Conservation (phyloP, 352 stramenopile species). For the Phytopythium aichiense region DNA sequence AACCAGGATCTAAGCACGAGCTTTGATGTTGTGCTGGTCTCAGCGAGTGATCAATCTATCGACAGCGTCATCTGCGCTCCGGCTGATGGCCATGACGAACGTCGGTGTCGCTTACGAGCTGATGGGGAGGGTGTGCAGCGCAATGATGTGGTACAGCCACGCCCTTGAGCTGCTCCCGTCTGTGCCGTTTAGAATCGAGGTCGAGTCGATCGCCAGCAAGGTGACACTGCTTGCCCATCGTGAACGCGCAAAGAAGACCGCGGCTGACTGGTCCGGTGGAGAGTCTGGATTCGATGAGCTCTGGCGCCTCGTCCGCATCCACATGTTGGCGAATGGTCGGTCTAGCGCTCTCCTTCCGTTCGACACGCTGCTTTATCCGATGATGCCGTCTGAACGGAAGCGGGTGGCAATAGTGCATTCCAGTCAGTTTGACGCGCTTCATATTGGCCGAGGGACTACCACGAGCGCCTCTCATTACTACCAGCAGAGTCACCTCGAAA, state of each 20-base stretch:
- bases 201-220: constrained; percentile 7
- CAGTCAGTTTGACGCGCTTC: constrained; percentile 11
- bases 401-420: constrained; percentile 33
- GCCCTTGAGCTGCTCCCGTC: constrained; percentile 14
- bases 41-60: constrained; percentile 27
- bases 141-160: constrained; percentile 25
- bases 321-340: constrained; percentile 19
- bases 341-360: constrained; percentile 53
- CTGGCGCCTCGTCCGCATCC: constrained; percentile 21
- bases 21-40: constrained; percentile 1
- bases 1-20: not conserved
- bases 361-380: constrained; percentile 53
- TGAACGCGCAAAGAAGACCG: constrained; percentile 39
- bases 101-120: constrained; percentile 41
- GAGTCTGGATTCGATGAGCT: constrained; percentile 29
- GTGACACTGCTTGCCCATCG: constrained; percentile 25
- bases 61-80: constrained; percentile 10
- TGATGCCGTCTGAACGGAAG: constrained; percentile 30
- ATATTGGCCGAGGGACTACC: constrained; percentile 2
- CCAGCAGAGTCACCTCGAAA: not conserved
- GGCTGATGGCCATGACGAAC: constrained; percentile 41
- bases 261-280: constrained; percentile 42
- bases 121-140: constrained; percentile 23
- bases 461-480: no score
- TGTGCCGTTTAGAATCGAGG: constrained; percentile 12